Percentiles rank a stretch among this genome's conserved stretches.
These are phyloP conservation scores for Colletotrichum endophyticum DNA, from an alignment of 2,329 filamentous ascomycete genomes.

Conservation along the genomic window DNA sequence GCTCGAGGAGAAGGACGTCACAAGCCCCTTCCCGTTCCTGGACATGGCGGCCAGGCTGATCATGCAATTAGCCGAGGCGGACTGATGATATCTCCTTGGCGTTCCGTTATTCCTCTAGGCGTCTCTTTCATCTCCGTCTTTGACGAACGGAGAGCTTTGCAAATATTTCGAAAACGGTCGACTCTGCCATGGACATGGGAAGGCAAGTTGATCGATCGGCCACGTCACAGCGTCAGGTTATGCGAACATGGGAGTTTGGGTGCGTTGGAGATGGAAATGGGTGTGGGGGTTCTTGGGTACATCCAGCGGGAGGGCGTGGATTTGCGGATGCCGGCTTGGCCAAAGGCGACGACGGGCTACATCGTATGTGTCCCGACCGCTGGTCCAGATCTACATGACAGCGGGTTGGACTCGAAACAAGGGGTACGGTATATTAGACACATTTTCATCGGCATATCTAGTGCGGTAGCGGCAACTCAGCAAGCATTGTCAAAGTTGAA, in stretches of 20 bases:
- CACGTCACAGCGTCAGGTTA: conserved; percentile 10
- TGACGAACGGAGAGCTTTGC: neutral
- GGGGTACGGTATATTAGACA: neutral
- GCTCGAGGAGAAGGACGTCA: conserved; percentile 91
- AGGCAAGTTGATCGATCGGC: neutral
- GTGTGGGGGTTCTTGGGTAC: neutral
- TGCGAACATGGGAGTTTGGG: conserved; percentile 15
- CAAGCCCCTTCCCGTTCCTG: conserved; percentile 93
- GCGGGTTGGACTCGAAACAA: neutral
- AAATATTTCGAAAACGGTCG: conserved; percentile 7
- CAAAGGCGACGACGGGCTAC: neutral
- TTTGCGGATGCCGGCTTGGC: neutral
- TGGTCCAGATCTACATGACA: neutral
- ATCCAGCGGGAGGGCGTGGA: neutral
- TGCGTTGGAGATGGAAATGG: neutral
- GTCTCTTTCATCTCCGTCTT: conserved; percentile 2
- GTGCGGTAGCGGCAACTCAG: neutral
- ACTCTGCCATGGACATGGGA: conserved; percentile 7
- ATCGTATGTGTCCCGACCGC: neutral
- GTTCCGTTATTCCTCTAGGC: neutral
- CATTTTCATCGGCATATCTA: neutral
- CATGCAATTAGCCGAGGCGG: conserved; percentile 87
- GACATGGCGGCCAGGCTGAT: conserved; percentile 93
- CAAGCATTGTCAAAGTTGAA: neutral
- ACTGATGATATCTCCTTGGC: conserved; percentile 42